Base-by-base conservation (phyloP, 78 protist species). In the Dictyostelium intermedium region DNA sequence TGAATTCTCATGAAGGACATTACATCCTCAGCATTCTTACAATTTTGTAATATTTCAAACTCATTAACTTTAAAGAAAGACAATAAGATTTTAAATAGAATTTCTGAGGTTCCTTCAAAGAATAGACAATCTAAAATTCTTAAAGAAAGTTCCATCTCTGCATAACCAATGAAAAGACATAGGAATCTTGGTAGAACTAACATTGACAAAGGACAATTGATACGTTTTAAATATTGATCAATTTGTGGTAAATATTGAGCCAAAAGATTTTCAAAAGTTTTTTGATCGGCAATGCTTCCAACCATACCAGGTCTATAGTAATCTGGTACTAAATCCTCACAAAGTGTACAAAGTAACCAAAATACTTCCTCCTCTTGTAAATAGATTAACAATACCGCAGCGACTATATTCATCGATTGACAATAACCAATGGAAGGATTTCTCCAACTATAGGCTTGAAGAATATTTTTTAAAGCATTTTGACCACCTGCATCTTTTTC, bases 391-490 rank as follows among this genome's bases (percentile, higher is more conserved):
- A 96, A 56, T 5, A 92, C 35, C 0, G 96, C 96, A 1, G 18
- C 96, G 0, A 96, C 47, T 0, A 96, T 86, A 76, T 96, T 96
- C 93, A 96, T 89, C 30, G 95, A 82, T 66, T 96, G 97, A 74
- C 95, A 87, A 45, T 96, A 96, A 0, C 97, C 97, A 41, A 96
- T 70, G 1, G 95, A 61, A 13, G 92, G 97, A 32, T 86, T 87
- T 37, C 91, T 53, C 94, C 94, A 89, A 18, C 91, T 79, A 34
- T 89, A 95, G 0, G 93, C 97, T 11, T 11, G 25, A 2, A 97
- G 87, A 10, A 97, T 70, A 32, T 95, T 83, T 11, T 97, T 76
- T 5, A 97, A 85, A 5, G 97, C 77, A 5, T 43, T 70, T 30
- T 92, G 84, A 60, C 98, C 98, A 0, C n/a, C 18, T 47, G 45